A percentile compares a stretch with the other conserved stretches of the same genome.
Conservation (phyloP, 1,139 yeast species). For the Candida sanyaensis region DNA sequence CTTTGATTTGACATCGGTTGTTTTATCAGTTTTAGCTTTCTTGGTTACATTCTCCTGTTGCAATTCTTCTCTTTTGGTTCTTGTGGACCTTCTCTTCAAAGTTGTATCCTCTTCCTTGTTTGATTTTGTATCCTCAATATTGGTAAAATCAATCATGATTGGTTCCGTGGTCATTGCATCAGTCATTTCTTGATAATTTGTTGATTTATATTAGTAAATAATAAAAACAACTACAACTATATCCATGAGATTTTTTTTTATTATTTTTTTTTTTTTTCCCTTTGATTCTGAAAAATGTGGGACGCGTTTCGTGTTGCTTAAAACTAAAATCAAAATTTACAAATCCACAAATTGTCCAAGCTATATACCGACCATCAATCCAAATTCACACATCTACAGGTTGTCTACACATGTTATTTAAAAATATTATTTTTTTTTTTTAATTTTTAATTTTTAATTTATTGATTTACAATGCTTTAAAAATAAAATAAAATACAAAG, state of each 20-base stretch:
- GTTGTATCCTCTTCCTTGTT: not conserved
- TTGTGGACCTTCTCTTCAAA: slow-evolving; percentile 7
- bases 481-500: too few relatives aligned
- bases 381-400: too few relatives aligned
- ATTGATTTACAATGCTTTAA: too few relatives aligned
- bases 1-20: not conserved
- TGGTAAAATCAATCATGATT: not conserved
- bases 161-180: not conserved
- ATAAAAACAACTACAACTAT: not conserved
- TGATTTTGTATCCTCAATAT: not conserved
- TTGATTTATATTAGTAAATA: not conserved
- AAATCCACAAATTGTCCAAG: too few relatives aligned
- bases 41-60: slow-evolving; percentile 2
- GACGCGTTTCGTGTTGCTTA: not conserved
- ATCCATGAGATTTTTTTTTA: too few relatives aligned
- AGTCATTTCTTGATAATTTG: not conserved
- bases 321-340: too few relatives aligned
- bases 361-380: too few relatives aligned
- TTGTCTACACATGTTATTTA: too few relatives aligned
- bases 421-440: too few relatives aligned
- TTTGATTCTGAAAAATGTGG: not conserved
- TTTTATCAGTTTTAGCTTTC: slow-evolving; percentile 1
- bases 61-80: slow-evolving; percentile 1
- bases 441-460: too few relatives aligned
- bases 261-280: too few relatives aligned